Evolutionary conservation across 1,139 yeast species (phyloP), one percentile per base, ranked within the genome.

Genomic region (Saccharomyces hybrid): DNA sequence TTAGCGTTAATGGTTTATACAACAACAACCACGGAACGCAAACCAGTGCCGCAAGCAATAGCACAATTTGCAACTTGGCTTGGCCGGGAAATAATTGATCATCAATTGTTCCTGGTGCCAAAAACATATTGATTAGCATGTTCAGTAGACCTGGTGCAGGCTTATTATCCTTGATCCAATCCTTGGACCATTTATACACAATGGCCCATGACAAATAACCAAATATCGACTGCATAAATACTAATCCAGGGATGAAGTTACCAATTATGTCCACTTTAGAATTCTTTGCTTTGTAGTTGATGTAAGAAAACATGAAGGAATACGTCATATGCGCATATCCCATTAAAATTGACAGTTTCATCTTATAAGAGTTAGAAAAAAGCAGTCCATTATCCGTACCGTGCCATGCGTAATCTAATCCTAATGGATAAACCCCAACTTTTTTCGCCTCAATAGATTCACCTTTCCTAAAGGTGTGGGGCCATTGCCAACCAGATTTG

Each of bases 91-190:
- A 87, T 54, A 87, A 75, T 50, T 78, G 81, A 58, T 84, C 91
- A 9, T 80, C 88, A 53, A 86, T 78, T 4, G 73, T 77, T 23
- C 95, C 95, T 13, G 95, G 95, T 2, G 89, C 71, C 62, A 86
- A 77, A 63, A 86, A 86, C 95, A 86, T 86, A 56, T 83, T 81
- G 64, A 86, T 86, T 68, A 86, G 76, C 89, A 86, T 86, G 69
- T 86, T 86, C 70, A 86, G 77, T 64, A 86, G 76, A 46, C 90
- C 88, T 47, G 95, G 95, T 5, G 95, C 91, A 55, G 86, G 88
- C 65, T 79, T 74, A 2, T 74, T 79, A 54, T 82, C 77, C 14
- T 78, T 82, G 57, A 78, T 75, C 95, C 95, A 86, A 69, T 86
- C 84, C 56, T 83, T 80, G 23, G 83, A 75, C 95, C 95, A 86